These are phyloP conservation scores for Phaeoacremonium minimum DNA, from an alignment of 2,329 filamentous ascomycete genomes.

Conservation along the genomic window DNA sequence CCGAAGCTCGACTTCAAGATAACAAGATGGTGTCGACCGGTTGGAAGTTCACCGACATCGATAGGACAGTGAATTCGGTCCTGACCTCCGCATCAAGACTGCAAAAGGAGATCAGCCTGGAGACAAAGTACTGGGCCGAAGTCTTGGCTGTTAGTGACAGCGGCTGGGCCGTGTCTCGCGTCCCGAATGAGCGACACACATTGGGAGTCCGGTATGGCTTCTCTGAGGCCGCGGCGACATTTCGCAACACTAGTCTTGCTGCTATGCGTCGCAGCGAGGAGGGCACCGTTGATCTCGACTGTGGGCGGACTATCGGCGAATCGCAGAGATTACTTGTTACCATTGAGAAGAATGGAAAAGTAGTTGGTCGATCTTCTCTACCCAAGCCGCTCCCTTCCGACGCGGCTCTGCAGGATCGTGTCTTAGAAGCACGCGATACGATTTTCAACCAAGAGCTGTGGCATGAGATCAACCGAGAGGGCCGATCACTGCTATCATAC, in stretches of 20 bases:
- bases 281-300: slow-evolving; percentile 71
- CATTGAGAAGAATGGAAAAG: slow-evolving; percentile 50
- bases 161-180: slow-evolving; percentile 80
- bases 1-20: slow-evolving; percentile 49
- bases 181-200: slow-evolving; percentile 68
- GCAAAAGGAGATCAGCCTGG: slow-evolving; percentile 70
- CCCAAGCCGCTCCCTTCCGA: slow-evolving; percentile 52
- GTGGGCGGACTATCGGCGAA: slow-evolving; percentile 44
- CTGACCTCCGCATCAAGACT: slow-evolving; percentile 68
- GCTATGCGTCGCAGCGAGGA: slow-evolving; percentile 71
- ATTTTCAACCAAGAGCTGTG: slow-evolving; percentile 84
- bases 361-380: slow-evolving; percentile 52
- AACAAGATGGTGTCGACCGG: slow-evolving; percentile 58
- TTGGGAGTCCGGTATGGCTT: slow-evolving; percentile 89
- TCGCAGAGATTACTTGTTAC: slow-evolving; percentile 64
- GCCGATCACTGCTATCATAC: slow-evolving; percentile 66
- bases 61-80: slow-evolving; percentile 69
- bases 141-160: slow-evolving; percentile 75
- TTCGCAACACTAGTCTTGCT: slow-evolving; percentile 70
- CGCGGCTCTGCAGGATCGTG: slow-evolving; percentile 59
- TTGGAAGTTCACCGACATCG: slow-evolving; percentile 75
- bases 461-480: slow-evolving; percentile 82
- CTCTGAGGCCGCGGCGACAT: slow-evolving; percentile 58
- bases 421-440: slow-evolving; percentile 73
- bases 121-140: slow-evolving; percentile 86